Percentiles rank a stretch among this genome's conserved stretches.
Evolutionary conservation across 768 basidiomycete species (phyloP).

Genomic region (Lentinus brumalis): DNA sequence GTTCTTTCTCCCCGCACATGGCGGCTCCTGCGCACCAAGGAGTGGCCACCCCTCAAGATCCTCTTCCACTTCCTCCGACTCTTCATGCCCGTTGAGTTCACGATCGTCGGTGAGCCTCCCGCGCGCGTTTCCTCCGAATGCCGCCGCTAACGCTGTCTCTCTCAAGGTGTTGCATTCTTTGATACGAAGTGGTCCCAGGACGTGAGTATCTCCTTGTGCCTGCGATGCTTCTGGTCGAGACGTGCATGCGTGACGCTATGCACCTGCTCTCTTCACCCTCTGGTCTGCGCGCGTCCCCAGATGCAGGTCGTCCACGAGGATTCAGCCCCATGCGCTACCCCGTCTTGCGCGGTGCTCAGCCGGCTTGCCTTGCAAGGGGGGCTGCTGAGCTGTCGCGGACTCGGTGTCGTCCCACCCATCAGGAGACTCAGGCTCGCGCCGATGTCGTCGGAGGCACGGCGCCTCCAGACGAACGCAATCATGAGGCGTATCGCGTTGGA

Average conservation of each 20-base stretch:
- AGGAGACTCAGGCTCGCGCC: background rate
- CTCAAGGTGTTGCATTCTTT: slow-evolving; percentile 80
- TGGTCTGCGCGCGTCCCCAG: too few species aligned
- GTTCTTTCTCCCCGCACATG: slow-evolving; percentile 81
- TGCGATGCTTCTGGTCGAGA: background rate
- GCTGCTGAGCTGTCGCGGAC: too few species aligned
- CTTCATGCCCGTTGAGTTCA: slow-evolving; percentile 81
- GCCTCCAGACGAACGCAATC: background rate
- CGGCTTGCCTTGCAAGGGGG: too few species aligned
- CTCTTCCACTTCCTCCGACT: slow-evolving; percentile 73
- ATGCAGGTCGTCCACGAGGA: too few species aligned
- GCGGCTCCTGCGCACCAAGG: slow-evolving; percentile 59
- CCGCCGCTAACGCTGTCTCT: slow-evolving; percentile 7
- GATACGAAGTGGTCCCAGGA: slow-evolving; percentile 65
- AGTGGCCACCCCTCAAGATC: slow-evolving; percentile 79
- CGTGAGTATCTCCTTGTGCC: slow-evolving; percentile 37
- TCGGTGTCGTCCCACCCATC: too few species aligned
- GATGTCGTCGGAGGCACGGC: background rate
- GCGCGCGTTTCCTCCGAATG: slow-evolving; percentile 2
- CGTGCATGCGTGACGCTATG: background rate
- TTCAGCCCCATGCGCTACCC: background rate
- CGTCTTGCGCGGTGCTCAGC: background rate
- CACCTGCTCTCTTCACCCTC: too few species aligned
- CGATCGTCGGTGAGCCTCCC: slow-evolving; percentile 58
- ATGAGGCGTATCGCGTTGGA: background rate